Conservation (phyloP, 345 rosid genomes). For the Fremontodendron californicum region DNA sequence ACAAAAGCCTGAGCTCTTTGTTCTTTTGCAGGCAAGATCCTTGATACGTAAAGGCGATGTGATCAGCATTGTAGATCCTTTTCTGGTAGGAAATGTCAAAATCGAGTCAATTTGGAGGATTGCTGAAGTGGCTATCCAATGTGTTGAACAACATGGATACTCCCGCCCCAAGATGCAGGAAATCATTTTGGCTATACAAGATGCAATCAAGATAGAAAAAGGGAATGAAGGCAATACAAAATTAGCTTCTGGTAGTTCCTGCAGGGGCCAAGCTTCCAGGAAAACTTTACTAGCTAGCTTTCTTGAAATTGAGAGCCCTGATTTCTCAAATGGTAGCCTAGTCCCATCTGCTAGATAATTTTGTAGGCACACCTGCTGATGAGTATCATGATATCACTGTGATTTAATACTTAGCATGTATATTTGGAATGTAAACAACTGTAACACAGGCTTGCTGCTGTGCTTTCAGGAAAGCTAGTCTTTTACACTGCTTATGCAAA, state of each 20-base stretch:
- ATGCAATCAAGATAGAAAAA: slow-evolving; percentile 75
- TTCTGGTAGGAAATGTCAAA: slow-evolving; percentile 53
- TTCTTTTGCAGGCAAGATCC: slow-evolving; percentile 64
- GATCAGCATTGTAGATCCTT: slow-evolving; percentile 63
- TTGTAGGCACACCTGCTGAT: neutral
- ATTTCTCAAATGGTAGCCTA: slow-evolving; percentile 59
- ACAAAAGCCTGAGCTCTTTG: neutral
- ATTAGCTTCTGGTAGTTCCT: slow-evolving; percentile 38
- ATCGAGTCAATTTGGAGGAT: slow-evolving; percentile 88
- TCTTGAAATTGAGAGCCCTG: slow-evolving; percentile 87
- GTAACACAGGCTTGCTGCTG: neutral
- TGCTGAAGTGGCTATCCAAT: slow-evolving; percentile 81
- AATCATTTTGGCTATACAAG: slow-evolving; percentile 73
- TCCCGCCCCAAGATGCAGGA: slow-evolving; percentile 89
- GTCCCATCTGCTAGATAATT: slow-evolving; percentile 75
- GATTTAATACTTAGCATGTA: neutral
- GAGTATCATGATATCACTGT: neutral
- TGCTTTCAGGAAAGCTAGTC: neutral
- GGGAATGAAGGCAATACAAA: slow-evolving; percentile 40
- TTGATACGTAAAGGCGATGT: slow-evolving; percentile 81
- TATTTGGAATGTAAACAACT: neutral
- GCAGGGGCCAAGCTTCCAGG: slow-evolving; percentile 65
- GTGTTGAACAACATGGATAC: slow-evolving; percentile 66
- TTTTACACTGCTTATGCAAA: neutral
- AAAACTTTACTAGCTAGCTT: slow-evolving; percentile 86